Conservation (phyloP, 1,284 basidiomycete species). For the Cystobasidium pallidum region DNA sequence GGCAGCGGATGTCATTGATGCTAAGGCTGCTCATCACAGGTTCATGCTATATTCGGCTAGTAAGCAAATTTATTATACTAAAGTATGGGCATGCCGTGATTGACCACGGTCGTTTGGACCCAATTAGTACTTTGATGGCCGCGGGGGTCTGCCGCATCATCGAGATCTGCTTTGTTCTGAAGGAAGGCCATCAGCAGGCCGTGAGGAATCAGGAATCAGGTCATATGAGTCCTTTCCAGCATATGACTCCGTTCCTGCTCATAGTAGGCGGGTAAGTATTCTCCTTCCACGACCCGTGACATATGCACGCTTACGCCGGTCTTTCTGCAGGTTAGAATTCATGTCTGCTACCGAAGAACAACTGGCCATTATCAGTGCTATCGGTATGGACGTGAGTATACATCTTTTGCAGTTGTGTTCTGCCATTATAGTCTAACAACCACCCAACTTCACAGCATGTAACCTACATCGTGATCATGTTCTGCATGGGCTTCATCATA, state of each 20-base stretch:
- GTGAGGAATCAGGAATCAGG: conserved; percentile 36
- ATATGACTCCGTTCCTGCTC: conserved; percentile 79
- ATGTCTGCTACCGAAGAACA: conserved; percentile 92
- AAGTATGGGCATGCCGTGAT: too few relatives aligned
- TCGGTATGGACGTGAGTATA: conserved; percentile 47
- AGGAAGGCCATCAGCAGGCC: conserved; percentile 52
- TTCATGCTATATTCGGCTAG: conserved; percentile 55
- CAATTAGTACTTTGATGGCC: conserved; percentile 70
- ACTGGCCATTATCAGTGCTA: conserved; percentile 63
- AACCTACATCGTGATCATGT: conserved; percentile 78
- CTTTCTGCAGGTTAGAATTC: conserved; percentile 67
- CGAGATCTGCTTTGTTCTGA: conserved; percentile 77
- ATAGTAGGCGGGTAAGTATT: conserved; percentile 64
- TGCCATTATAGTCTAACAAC: conserved; percentile 59
- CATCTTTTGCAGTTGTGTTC: not conserved
- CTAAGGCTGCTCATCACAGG: too few relatives aligned
- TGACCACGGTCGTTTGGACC: too few relatives aligned
- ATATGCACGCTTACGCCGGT: too few relatives aligned
- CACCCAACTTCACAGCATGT: conserved; percentile 62
- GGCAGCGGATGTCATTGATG: too few relatives aligned
- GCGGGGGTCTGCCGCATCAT: conserved; percentile 81
- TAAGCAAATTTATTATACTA: too few relatives aligned
- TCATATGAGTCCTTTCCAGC: conserved; percentile 69
- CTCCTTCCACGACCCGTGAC: too few relatives aligned
- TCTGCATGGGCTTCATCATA: conserved; percentile 61